These are phyloP conservation scores for Neonectria sp. DNA, from an alignment of 2,329 filamentous ascomycete species.

Conservation along the genomic window DNA sequence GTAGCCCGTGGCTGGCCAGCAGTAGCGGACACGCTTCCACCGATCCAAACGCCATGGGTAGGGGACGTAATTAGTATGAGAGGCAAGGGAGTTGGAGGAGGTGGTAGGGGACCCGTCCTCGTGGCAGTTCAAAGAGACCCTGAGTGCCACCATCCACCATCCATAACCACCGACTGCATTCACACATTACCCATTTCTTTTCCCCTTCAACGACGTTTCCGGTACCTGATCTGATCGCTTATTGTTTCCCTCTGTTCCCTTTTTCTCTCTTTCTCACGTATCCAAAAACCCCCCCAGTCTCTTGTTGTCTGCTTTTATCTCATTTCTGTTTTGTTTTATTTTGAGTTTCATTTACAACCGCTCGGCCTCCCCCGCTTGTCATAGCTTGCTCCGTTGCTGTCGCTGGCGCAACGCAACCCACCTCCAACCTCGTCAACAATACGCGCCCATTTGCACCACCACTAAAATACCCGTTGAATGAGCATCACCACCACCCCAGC, in stretches of 20 bases:
- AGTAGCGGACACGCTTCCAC: not conserved
- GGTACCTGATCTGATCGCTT: not conserved
- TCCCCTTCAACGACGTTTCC: not conserved
- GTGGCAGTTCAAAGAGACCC: slow-evolving; percentile 8
- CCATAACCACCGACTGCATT: not conserved
- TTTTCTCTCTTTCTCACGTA: not conserved
- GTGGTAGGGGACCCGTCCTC: slow-evolving; percentile 1
- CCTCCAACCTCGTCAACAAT: slow-evolving; percentile 21
- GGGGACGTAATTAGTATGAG: too few species aligned
- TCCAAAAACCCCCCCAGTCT: not conserved
- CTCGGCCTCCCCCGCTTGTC: not conserved
- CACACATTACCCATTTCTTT: not conserved
- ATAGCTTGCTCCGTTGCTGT: slow-evolving; percentile 34
- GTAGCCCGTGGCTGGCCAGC: too few species aligned
- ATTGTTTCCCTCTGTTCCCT: slow-evolving; percentile 6
- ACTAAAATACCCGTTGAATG: slow-evolving; percentile 42
- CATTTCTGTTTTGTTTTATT: not conserved
- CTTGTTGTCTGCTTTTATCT: slow-evolving; percentile 6
- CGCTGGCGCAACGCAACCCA: slow-evolving; percentile 29
- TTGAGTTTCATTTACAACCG: not conserved
- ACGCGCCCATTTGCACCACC: slow-evolving; percentile 10
- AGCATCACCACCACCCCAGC: slow-evolving; percentile 30
- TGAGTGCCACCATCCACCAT: slow-evolving; percentile 4
- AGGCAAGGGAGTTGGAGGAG: not conserved
- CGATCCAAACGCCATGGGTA: not conserved